A percentile compares a stretch with the other conserved stretches of the same genome.
phyloP scores from a whole-genome alignment of 352 stramenopile genomes.

The Halophytophthora polymorphica region DNA sequence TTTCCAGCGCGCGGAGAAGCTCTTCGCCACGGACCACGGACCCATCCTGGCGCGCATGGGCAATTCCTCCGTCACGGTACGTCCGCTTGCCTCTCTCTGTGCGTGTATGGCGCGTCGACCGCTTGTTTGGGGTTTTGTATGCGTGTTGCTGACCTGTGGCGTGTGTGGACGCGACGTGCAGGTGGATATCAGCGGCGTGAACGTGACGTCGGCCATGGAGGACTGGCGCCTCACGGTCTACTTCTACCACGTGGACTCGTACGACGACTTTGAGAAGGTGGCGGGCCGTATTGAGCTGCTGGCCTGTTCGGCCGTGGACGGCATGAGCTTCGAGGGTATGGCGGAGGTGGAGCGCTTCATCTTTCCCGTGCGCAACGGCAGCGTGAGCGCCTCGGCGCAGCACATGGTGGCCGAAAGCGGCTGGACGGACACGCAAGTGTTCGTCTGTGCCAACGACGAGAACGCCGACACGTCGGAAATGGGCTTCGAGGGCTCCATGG shows the following conservation, averaged over 20 bases:
- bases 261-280: slow-evolving; percentile 56
- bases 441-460: slow-evolving; percentile 66
- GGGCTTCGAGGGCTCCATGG: slow-evolving; percentile 63
- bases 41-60: slow-evolving; percentile 60
- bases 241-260: slow-evolving; percentile 79
- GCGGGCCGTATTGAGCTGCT: slow-evolving; percentile 74
- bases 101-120: not conserved
- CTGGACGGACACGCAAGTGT: slow-evolving; percentile 81
- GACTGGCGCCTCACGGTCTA: slow-evolving; percentile 77
- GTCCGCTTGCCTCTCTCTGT: slow-evolving; percentile 6
- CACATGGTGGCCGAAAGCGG: slow-evolving; percentile 64
- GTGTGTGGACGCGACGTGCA: slow-evolving; percentile 5
- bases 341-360: slow-evolving; percentile 57
- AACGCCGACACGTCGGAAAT: slow-evolving; percentile 42
- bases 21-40: slow-evolving; percentile 74
- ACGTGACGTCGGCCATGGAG: slow-evolving; percentile 67
- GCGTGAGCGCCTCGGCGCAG: slow-evolving; percentile 39
- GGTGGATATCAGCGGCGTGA: slow-evolving; percentile 65
- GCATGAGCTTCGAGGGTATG: slow-evolving; percentile 59
- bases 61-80: slow-evolving; percentile 64
- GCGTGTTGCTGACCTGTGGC: not conserved
- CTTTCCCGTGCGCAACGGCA: slow-evolving; percentile 57
- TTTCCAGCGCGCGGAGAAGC: slow-evolving; percentile 84
- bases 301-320: slow-evolving; percentile 47
- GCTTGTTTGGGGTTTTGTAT: not conserved